These are phyloP conservation scores for Baorangia bicolor DNA, from an alignment of 768 basidiomycete species.

Conservation along the genomic window DNA sequence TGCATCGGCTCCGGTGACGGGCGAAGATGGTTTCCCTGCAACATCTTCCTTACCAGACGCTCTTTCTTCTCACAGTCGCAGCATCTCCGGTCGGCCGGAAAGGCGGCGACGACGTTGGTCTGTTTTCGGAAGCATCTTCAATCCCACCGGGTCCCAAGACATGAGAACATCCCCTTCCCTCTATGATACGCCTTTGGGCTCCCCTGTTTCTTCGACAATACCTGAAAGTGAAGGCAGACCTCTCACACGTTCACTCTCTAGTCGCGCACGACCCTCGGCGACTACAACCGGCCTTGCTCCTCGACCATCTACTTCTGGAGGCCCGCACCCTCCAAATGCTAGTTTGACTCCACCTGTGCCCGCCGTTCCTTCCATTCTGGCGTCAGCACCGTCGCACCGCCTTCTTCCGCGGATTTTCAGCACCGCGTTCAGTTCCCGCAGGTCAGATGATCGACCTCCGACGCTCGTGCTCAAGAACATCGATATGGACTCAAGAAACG, in stretches of 20 bases:
- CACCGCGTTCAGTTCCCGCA: constrained; percentile 58
- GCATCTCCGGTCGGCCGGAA: constrained; percentile 31
- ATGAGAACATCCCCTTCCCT: constrained; percentile 30
- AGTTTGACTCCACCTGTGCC: constrained; percentile 21
- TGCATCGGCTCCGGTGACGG: constrained; percentile 38
- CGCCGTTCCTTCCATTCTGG: constrained; percentile 30
- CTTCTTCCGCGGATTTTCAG: constrained; percentile 72
- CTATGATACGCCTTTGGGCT: constrained; percentile 16
- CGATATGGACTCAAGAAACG: constrained; percentile 41
- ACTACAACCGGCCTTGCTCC: constrained; percentile 11
- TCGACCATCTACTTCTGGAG: constrained; percentile 38
- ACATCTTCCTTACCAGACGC: constrained; percentile 51
- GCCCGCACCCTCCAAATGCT: constrained; percentile 24
- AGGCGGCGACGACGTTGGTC: constrained; percentile 72
- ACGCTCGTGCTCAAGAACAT: constrained; percentile 34
- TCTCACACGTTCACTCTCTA: constrained; percentile 29
- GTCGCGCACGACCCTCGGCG: constrained; percentile 14
- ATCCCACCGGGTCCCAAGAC: constrained; percentile 23
- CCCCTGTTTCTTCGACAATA: constrained; percentile 22
- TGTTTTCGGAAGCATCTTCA: constrained; percentile 51
- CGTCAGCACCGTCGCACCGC: constrained; percentile 47
- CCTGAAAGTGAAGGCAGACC: constrained; percentile 17
- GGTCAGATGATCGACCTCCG: constrained; percentile 55
- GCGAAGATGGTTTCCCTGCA: constrained; percentile 43
- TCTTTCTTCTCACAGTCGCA: constrained; percentile 34